Evolutionary conservation across 164 flowering plant species (phyloP).

Genomic region (Tetrastigma voinierianum): DNA sequence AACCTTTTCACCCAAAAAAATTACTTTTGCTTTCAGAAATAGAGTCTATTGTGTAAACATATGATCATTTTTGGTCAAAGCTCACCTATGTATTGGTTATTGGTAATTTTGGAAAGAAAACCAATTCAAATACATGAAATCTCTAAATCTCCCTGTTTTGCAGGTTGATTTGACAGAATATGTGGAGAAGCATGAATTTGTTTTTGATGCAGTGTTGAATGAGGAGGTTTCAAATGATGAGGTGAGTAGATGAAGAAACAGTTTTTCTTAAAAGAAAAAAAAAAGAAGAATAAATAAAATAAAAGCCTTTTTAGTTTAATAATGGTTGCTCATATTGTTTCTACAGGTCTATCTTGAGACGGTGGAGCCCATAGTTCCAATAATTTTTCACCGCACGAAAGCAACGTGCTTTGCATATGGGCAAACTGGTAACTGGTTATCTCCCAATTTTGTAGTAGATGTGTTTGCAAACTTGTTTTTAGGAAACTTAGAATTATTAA

Average conservation of each 20-base stretch:
- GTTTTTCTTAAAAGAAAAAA: neutral
- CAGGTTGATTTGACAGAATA: conserved; percentile 97
- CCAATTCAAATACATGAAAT: too few relatives aligned
- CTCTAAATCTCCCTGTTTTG: conserved; percentile 4
- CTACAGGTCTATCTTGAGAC: conserved; percentile 86
- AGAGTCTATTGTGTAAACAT: too few relatives aligned
- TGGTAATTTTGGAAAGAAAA: too few relatives aligned
- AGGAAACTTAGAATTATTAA: neutral
- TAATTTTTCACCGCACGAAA: conserved; percentile 90
- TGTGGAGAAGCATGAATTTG: conserved; percentile 91
- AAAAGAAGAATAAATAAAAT: neutral
- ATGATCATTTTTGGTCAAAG: too few relatives aligned
- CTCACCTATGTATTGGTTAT: too few relatives aligned
- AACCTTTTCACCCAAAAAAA: too few relatives aligned
- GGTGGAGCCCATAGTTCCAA: conserved; percentile 92
- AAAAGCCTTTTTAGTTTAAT: neutral
- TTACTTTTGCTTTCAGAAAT: too few relatives aligned
- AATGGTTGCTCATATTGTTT: conserved; percentile 2
- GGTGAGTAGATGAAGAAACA: conserved; percentile 37
- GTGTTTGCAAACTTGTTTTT: neutral
- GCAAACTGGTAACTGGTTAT: conserved; percentile 71
- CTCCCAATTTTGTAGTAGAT: neutral
- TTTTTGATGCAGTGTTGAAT: conserved; percentile 90
- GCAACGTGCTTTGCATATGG: conserved; percentile 99
- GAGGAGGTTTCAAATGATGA: conserved; percentile 97